Conservation (phyloP, 2,329 filamentous ascomycete species). For the Ophiocordyceps unilateralis region DNA sequence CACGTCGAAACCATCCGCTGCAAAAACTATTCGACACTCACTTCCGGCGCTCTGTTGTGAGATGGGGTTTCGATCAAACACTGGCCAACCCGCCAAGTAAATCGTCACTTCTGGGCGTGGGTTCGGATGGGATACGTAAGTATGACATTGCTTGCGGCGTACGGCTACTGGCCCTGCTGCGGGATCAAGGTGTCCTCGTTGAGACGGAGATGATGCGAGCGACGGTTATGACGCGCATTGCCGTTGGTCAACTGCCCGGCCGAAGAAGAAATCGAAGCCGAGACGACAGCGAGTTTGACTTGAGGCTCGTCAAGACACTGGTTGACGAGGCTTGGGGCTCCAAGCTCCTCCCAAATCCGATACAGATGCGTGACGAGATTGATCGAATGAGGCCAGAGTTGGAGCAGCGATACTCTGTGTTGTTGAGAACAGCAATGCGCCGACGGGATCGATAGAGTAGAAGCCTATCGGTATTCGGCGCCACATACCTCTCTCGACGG, state of each 20-base stretch:
- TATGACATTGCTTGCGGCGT: constrained; percentile 20
- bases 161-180: constrained; percentile 15
- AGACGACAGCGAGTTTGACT: constrained; percentile 14
- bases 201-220: constrained; percentile 14
- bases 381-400: constrained; percentile 3
- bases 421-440: background rate
- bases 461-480: background rate
- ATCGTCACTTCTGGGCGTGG: constrained; percentile 3
- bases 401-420: constrained; percentile 3
- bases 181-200: constrained; percentile 18
- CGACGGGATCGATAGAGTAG: background rate
- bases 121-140: constrained; percentile 5
- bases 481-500: background rate
- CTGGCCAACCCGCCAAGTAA: constrained; percentile 8
- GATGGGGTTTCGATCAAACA: constrained; percentile 27
- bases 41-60: constrained; percentile 22
- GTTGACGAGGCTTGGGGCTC: constrained; percentile 18
- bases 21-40: constrained; percentile 24
- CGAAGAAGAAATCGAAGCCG: constrained; percentile 11
- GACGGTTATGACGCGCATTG: constrained; percentile 12
- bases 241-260: constrained; percentile 11
- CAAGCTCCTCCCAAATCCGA: constrained; percentile 10
- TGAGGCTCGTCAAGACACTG: constrained; percentile 12
- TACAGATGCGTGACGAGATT: constrained; percentile 10
- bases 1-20: constrained; percentile 27